phyloP scores from a whole-genome alignment of 139 green algal species.

The Picochlorum sp. region DNA sequence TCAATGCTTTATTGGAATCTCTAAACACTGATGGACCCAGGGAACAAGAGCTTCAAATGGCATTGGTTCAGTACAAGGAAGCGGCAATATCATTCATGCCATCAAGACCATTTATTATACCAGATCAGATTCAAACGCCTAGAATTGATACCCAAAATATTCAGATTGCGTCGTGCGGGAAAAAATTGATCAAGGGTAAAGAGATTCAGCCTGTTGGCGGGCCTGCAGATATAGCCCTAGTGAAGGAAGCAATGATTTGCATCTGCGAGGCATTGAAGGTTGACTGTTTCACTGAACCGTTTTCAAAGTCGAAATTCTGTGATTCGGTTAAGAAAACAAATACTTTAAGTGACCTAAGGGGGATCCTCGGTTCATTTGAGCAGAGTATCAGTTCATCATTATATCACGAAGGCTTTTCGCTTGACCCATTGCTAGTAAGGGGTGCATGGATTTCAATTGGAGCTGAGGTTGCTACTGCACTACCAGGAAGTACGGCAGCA shows the following conservation, averaged over 20 bases:
- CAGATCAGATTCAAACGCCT: constrained; percentile 8
- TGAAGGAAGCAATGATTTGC: neutral
- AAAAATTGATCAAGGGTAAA: too few species aligned
- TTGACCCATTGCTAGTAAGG: constrained; percentile 32
- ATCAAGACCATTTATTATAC: neutral
- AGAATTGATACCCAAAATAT: neutral
- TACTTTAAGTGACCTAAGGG: constrained; percentile 20
- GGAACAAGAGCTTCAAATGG: constrained; percentile 32
- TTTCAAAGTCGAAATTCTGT: constrained; percentile 14
- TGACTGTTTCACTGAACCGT: neutral
- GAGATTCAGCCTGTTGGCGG: too few species aligned
- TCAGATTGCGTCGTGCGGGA: too few species aligned
- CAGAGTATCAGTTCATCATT: constrained; percentile 15
- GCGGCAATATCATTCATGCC: constrained; percentile 23
- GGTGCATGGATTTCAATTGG: constrained; percentile 45
- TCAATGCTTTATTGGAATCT: constrained; percentile 35
- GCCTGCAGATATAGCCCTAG: too few species aligned
- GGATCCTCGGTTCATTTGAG: constrained; percentile 48
- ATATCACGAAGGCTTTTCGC: neutral
- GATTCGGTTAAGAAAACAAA: constrained; percentile 21
- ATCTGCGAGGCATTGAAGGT: neutral
- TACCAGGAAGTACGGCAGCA: neutral
- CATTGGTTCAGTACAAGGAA: constrained; percentile 15
- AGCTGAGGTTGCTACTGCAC: constrained; percentile 27
- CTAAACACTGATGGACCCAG: constrained; percentile 43